phyloP scores from a whole-genome alignment of 1,284 basidiomycete genomes.

The Ganoderma boninense region DNA sequence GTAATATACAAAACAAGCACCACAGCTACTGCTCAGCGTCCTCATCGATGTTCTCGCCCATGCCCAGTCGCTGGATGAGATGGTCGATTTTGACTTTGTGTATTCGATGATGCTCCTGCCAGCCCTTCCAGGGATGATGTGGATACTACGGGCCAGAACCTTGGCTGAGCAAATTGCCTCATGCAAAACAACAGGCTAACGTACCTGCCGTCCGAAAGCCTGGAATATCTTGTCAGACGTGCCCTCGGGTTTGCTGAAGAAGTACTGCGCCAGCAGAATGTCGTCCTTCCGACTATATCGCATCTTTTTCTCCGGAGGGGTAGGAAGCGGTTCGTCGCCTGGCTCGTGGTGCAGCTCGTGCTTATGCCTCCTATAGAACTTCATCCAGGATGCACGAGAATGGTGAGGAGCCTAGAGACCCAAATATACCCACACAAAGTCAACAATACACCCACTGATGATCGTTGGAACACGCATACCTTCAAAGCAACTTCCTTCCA shows the following conservation, averaged over 20 bases:
- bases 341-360: constrained; percentile 75
- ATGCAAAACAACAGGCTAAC: constrained; percentile 26
- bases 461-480: constrained; percentile 45
- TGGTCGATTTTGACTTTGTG: constrained; percentile 86
- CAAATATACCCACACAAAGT: neutral
- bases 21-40: constrained; percentile 28
- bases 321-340: constrained; percentile 71
- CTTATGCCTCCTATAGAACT: constrained; percentile 85
- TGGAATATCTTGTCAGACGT: constrained; percentile 85
- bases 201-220: constrained; percentile 70
- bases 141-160: constrained; percentile 61
- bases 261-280: constrained; percentile 76
- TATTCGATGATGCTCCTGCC: constrained; percentile 88
- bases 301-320: constrained; percentile 83
- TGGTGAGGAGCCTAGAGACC: constrained; percentile 77
- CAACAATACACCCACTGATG: neutral
- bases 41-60: constrained; percentile 65
- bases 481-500: constrained; percentile 86
- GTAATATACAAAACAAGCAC: neutral
- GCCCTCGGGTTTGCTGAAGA: constrained; percentile 73
- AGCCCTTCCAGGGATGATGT: constrained; percentile 89
- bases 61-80: constrained; percentile 64
- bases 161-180: neutral
- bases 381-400: constrained; percentile 90
- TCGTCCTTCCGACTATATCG: constrained; percentile 81